Evolutionary conservation across 1,139 yeast species (phyloP).

Genomic region (Debaryomycetaceae sp.): DNA sequence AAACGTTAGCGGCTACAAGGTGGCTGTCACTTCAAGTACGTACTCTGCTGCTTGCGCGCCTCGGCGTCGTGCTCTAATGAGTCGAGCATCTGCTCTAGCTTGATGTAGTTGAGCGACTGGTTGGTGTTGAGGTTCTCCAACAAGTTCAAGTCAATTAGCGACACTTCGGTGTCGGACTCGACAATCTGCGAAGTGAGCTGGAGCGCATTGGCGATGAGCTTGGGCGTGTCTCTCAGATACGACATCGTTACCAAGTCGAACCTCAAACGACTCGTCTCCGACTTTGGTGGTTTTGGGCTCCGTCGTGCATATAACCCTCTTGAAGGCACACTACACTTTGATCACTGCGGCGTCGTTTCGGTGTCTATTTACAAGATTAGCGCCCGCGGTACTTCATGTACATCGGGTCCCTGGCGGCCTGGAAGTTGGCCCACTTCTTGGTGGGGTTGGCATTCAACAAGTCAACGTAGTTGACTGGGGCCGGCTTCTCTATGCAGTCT

Average conservation of each 20-base stretch:
- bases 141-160: slow-evolving; percentile 48
- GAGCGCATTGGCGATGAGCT: slow-evolving; percentile 27
- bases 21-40: slow-evolving; percentile 16
- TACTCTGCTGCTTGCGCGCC: slow-evolving; percentile 26
- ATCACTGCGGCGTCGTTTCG: neutral
- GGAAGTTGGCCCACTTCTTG: slow-evolving; percentile 51
- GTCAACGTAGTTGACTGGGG: slow-evolving; percentile 50
- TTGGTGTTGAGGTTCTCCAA: slow-evolving; percentile 55
- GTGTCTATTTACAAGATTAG: slow-evolving; percentile 15
- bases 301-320: too few species aligned
- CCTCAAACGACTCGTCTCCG: too few species aligned
- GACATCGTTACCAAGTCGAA: slow-evolving; percentile 8
- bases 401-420: slow-evolving; percentile 46
- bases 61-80: slow-evolving; percentile 32
- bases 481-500: slow-evolving; percentile 38
- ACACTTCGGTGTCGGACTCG: slow-evolving; percentile 53
- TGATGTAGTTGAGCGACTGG: slow-evolving; percentile 53
- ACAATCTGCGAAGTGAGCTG: slow-evolving; percentile 27
- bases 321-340: too few species aligned
- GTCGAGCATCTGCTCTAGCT: slow-evolving; percentile 45
- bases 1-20: slow-evolving; percentile 14
- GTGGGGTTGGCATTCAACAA: slow-evolving; percentile 59
- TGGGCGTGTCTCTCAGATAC: slow-evolving; percentile 25
- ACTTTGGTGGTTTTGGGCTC: too few species aligned
- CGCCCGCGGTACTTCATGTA: slow-evolving; percentile 57